phyloP scores from a whole-genome alignment of 1,139 yeast species.

The Yarrowia galli region DNA sequence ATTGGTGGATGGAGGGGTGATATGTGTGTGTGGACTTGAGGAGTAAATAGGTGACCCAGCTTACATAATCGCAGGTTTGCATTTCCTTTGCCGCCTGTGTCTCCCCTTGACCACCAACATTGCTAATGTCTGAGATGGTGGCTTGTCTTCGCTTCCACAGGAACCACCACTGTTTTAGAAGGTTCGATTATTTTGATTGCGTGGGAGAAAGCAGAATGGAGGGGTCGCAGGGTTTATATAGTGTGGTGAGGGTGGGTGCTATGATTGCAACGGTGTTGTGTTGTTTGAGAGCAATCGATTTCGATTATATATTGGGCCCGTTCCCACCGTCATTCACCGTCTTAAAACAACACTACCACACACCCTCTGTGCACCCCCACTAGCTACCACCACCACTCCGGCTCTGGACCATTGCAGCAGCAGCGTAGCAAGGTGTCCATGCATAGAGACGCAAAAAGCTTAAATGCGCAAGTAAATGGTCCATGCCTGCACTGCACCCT shows the following conservation, averaged over 20 bases:
- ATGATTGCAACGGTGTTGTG: not conserved
- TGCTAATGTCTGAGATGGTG: conserved; percentile 7
- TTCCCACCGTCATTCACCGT: too few species aligned
- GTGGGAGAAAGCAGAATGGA: not conserved
- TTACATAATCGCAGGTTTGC: too few species aligned
- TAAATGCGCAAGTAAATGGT: conserved; percentile 35
- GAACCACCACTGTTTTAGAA: not conserved
- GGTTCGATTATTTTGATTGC: conserved; percentile 21
- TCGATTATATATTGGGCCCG: too few species aligned
- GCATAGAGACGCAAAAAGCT: conserved; percentile 29
- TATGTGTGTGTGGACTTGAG: too few species aligned
- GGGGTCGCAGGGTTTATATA: not conserved
- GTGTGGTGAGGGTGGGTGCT: not conserved
- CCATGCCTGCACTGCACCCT: conserved; percentile 32
- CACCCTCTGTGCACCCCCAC: too few species aligned
- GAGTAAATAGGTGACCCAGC: too few species aligned
- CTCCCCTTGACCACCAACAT: not conserved
- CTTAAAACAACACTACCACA: too few species aligned
- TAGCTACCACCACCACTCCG: too few species aligned
- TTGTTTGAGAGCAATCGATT: not conserved
- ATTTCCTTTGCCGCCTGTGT: not conserved
- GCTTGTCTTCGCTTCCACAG: not conserved
- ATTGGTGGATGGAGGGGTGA: not conserved
- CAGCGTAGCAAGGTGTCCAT: conserved; percentile 26
- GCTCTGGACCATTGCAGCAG: not conserved